These are phyloP conservation scores for Neodidymelliopsis sp. DNA, from an alignment of 2,329 filamentous ascomycete genomes.

Conservation along the genomic window DNA sequence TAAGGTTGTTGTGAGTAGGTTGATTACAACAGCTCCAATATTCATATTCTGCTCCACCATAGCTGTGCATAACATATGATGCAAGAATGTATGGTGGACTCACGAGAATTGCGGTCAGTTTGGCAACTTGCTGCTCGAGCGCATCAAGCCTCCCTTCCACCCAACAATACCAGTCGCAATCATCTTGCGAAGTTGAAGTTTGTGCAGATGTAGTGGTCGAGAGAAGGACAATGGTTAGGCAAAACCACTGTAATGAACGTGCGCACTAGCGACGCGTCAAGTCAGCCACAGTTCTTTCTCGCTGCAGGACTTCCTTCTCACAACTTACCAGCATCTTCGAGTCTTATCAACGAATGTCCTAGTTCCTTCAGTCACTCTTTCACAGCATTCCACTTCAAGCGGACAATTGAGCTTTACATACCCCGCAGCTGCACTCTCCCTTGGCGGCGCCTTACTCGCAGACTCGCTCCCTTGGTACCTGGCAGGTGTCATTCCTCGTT, in stretches of 20 bases:
- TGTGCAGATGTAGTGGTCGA: slow-evolving; percentile 12
- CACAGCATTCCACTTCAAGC: slow-evolving; percentile 1
- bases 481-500: slow-evolving; percentile 22
- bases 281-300: slow-evolving; percentile 13
- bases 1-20: no score
- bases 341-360: slow-evolving; percentile 5
- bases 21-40: no score
- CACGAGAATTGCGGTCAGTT: slow-evolving; percentile 10
- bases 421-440: slow-evolving; percentile 14
- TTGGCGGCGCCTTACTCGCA: slow-evolving; percentile 12
- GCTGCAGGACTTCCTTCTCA: neutral
- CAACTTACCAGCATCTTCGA: slow-evolving; percentile 22
- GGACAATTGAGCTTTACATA: slow-evolving; percentile 13
- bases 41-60: no score
- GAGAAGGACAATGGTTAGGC: slow-evolving; percentile 12
- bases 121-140: slow-evolving; percentile 5
- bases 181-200: slow-evolving; percentile 1
- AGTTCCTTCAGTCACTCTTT: slow-evolving; percentile 2
- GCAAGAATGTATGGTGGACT: neutral
- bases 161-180: slow-evolving; percentile 17
- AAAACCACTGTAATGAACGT: slow-evolving; percentile 18
- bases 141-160: slow-evolving; percentile 8
- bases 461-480: slow-evolving; percentile 19
- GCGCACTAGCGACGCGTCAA: slow-evolving; percentile 9
- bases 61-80: no score